Conservation (phyloP, 106 monocot species). For the Dactylorhiza incarnata region DNA sequence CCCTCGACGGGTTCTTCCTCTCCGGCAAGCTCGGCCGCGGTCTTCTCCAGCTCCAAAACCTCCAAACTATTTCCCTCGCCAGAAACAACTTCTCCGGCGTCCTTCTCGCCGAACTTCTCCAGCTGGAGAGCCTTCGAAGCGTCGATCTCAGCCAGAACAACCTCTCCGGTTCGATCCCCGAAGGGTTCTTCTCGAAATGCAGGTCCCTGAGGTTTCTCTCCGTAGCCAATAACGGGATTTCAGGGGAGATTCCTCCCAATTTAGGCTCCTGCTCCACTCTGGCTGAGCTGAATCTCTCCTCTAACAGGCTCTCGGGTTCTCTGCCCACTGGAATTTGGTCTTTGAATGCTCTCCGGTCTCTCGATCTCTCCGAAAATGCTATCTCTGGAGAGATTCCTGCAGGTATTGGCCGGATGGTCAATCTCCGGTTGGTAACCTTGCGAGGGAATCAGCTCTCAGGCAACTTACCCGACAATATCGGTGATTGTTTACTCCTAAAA, state of each 20-base stretch:
- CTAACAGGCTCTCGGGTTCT: slow-evolving; percentile 47
- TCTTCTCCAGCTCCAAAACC: slow-evolving; percentile 57
- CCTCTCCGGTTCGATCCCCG: slow-evolving; percentile 51
- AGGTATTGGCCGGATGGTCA: slow-evolving; percentile 43
- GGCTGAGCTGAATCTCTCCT: slow-evolving; percentile 46
- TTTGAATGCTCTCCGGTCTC: slow-evolving; percentile 40
- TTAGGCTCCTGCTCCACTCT: slow-evolving; percentile 61
- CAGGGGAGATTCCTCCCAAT: slow-evolving; percentile 42
- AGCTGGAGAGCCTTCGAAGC: slow-evolving; percentile 29
- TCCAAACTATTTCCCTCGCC: slow-evolving; percentile 45
- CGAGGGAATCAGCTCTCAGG: slow-evolving; percentile 50
- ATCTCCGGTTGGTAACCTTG: slow-evolving; percentile 44
- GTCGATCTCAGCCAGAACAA: slow-evolving; percentile 59
- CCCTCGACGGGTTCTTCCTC: slow-evolving; percentile 41
- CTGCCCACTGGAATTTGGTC: slow-evolving; percentile 51
- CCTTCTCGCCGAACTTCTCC: slow-evolving; percentile 34
- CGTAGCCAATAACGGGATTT: slow-evolving; percentile 45
- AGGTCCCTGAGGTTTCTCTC: slow-evolving; percentile 38
- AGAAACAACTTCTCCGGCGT: slow-evolving; percentile 68
- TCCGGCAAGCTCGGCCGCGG: slow-evolving; percentile 65
- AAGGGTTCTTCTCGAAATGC: slow-evolving; percentile 59
- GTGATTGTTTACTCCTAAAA: slow-evolving; percentile 36
- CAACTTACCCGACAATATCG: slow-evolving; percentile 49
- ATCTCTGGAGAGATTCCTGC: slow-evolving; percentile 45
- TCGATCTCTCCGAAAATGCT: slow-evolving; percentile 62